Base-by-base conservation (phyloP, 2,329 filamentous ascomycete species). In the Exophiala oligosperma region DNA sequence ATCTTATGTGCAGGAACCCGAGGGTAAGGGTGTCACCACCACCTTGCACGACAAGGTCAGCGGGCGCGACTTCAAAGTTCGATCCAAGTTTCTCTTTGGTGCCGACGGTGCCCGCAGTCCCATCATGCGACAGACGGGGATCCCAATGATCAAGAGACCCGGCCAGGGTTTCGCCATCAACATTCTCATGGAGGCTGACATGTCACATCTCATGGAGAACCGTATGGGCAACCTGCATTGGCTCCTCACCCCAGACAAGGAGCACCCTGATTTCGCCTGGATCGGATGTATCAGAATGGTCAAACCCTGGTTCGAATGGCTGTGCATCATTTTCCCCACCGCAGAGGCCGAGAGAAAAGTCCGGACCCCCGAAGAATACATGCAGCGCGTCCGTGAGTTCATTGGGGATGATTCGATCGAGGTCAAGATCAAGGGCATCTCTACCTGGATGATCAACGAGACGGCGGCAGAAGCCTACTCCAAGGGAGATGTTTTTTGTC, bases 231-330 rank as follows among this genome's bases (percentile, higher is more conserved):
- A 85, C 65, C 72, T 87, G 17, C 84, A 87, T 67, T 85, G 82
- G 79, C 72, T 84, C 2, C 72, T 87, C 66, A 76, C 79, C 58
- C 83, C 84, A 0, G 79, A 83, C 58, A 70, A 69, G 1, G 77
- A 82, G 51, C 71, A 79, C 50, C 79, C 81, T 0, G 72, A 72
- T 0, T 85, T 79, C 69, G 81, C 74, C 0, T 82, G 79, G 77
- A 72, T 73, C 17, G 70, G 68, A 3, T 71, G 83, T 59, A 72
- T 79, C 1, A 74, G 84, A 21, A 86, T 87, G 83, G 82, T 87
- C 2, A 84, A 81, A 71, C 79, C 84, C 0, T 87, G 84, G 84
- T 67, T 80, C 61, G 81, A 87, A 71, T 88, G 84, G 83, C 75
- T 83, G 71, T 81, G 81, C 41, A 81, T 83, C 56, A 68, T 84